These are phyloP conservation scores for Inga leiocalycina DNA, from an alignment of 306 rosid genomes.

Conservation along the genomic window DNA sequence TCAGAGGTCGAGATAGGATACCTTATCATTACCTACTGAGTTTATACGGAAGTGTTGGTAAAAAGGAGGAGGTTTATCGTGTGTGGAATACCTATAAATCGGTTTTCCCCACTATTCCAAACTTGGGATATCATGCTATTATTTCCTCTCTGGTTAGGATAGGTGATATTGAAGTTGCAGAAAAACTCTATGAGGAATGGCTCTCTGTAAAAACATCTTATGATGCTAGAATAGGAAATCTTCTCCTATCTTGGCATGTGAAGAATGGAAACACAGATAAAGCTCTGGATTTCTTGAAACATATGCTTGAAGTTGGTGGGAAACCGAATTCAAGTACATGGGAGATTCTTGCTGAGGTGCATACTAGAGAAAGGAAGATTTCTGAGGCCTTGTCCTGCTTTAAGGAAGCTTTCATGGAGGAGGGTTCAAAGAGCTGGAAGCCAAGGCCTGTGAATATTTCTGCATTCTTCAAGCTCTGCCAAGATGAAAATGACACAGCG, in stretches of 20 bases:
- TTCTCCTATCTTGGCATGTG: slow-evolving; percentile 61
- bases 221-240: slow-evolving; percentile 87
- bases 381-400: slow-evolving; percentile 70
- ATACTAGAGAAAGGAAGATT: slow-evolving; percentile 52
- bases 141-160: slow-evolving; percentile 73
- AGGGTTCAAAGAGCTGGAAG: slow-evolving; percentile 71
- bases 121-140: slow-evolving; percentile 86
- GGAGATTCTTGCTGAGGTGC: slow-evolving; percentile 83
- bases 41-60: slow-evolving; percentile 76
- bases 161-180: slow-evolving; percentile 82
- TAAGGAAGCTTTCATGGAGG: slow-evolving; percentile 68
- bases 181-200: slow-evolving; percentile 80
- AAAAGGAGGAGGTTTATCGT: slow-evolving; percentile 80
- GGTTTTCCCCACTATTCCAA: slow-evolving; percentile 71
- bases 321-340: slow-evolving; percentile 79
- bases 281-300: slow-evolving; percentile 58
- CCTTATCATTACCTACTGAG: slow-evolving; percentile 92
- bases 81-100: slow-evolving; percentile 80
- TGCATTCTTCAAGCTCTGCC: not conserved
- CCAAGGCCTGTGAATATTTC: slow-evolving; percentile 60
- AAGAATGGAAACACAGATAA: slow-evolving; percentile 55
- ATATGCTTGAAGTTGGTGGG: slow-evolving; percentile 66
- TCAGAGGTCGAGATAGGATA: slow-evolving; percentile 77
- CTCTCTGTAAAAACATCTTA: slow-evolving; percentile 55
- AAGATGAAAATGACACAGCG: slow-evolving; percentile 44